phyloP scores from a whole-genome alignment of 495 filamentous ascomycete genomes.

The Jackrogersella minutella region DNA sequence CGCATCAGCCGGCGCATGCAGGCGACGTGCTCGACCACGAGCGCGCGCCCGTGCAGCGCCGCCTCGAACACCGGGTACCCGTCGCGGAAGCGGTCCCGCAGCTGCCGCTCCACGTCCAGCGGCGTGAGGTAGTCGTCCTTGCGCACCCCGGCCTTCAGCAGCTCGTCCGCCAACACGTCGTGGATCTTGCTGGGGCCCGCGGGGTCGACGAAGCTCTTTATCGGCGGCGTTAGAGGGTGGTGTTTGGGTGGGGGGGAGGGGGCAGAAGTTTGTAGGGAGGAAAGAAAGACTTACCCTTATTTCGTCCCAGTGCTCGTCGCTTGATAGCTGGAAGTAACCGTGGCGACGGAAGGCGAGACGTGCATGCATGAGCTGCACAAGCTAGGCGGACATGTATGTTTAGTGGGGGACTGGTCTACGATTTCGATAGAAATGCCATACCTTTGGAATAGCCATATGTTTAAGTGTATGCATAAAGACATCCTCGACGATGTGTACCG shows the following conservation, averaged over 20 bases:
- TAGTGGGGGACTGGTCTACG: neutral
- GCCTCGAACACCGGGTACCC: constrained; percentile 32
- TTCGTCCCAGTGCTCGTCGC: constrained; percentile 3
- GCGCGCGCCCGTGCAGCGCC: constrained; percentile 18
- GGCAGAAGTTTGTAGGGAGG: neutral
- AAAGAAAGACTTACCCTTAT: constrained; percentile 2
- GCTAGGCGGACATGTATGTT: neutral
- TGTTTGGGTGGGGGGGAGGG: neutral
- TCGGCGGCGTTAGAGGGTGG: neutral
- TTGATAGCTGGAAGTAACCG: constrained; percentile 16
- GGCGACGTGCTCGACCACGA: constrained; percentile 15
- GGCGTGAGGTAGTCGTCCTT: constrained; percentile 28
- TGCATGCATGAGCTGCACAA: constrained; percentile 29
- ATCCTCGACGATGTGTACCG: constrained; percentile 9
- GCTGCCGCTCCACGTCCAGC: constrained; percentile 12
- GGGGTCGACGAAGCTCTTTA: constrained; percentile 12
- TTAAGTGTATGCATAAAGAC: constrained; percentile 16
- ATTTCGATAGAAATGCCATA: neutral
- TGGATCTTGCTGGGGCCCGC: neutral
- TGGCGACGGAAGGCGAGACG: constrained; percentile 27
- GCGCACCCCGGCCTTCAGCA: constrained; percentile 1
- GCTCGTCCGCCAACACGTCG: neutral
- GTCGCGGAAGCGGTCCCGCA: constrained; percentile 28
- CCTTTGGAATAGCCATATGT: constrained; percentile 13
- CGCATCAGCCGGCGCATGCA: constrained; percentile 30